Evolutionary conservation across 2,329 filamentous ascomycete species (phyloP), one percentile per base, ranked within the genome.

Genomic region (Penicillium sclerotiorum): DNA sequence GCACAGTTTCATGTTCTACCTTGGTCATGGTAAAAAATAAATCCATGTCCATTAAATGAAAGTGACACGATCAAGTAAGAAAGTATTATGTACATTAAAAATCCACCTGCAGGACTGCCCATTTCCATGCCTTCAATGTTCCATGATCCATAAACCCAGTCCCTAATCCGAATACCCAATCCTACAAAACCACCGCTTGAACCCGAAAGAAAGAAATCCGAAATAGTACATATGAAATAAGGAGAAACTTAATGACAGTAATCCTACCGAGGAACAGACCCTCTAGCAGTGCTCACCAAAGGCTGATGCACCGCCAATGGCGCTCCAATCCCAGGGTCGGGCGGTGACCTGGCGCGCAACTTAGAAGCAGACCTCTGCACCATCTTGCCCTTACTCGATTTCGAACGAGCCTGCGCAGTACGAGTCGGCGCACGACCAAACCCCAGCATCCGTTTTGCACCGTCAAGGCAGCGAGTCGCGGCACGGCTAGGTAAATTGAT

Each of bases 401-500:
- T 54, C 4, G 38, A 39, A n/a, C 35, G 45, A 5, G 47, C 23
- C 15, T 37, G 38, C 6, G 17, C 25, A 32, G 27, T n/a, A 22
- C 15, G 12, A 42, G 23, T 15, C 53, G 33, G 22, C 42, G 27
- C n/a, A 32, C 42, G 23, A 41, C 28, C 17, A 12, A 32, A n/a
- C 13, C 43, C 46, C 15, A 61, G 8, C 37, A 59, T 47, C 2
- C 44, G 45, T 20, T 25, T 41, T 3, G 37, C 53, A n/a, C 43
- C 38, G 4, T 38, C 41, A 20, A 67, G 35, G 47, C 60, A 63
- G 22, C 53, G 49, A 18, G 42, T 56, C 1, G 51, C 52, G 12
- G 65, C 45, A 6, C 60, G 65, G 8, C 61, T 53, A 1, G 73
- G 73, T 3, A 75, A 46, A 20, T 53, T 61, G 12, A 62, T 37